Percentiles rank a stretch among this genome's conserved stretches.
phyloP scores from a whole-genome alignment of 768 basidiomycete species.

The Leucocoprinus leucothites region DNA sequence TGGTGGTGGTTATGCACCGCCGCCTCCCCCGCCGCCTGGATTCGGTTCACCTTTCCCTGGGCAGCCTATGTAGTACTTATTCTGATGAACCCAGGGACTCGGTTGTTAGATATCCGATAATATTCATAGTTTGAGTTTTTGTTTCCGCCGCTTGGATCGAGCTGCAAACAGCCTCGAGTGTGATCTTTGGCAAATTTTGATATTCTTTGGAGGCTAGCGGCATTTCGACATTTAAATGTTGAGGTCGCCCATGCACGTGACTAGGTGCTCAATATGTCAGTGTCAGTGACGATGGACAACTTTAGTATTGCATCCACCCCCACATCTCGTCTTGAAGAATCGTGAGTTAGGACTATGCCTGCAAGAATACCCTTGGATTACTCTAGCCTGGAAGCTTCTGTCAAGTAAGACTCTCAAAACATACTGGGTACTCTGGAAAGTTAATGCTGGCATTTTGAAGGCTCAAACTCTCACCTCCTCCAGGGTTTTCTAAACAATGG shows the following conservation, averaged over 20 bases:
- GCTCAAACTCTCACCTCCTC: constrained; percentile 52
- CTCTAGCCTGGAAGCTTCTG: constrained; percentile 12
- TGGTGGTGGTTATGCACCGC: constrained; percentile 28
- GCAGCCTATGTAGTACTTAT: constrained; percentile 22
- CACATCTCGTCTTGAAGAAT: no score
- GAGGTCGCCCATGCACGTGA: no score
- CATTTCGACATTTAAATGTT: no score
- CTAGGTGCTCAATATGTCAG: no score
- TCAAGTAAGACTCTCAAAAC: constrained; percentile 8
- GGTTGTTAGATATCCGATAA: no score
- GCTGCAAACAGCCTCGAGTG: no score
- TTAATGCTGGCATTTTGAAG: not conserved
- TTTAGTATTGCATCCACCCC: not conserved
- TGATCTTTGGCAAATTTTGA: no score
- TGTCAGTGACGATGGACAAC: no score
- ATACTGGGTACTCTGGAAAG: not conserved
- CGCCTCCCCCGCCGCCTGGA: constrained; percentile 65
- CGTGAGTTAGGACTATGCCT: not conserved
- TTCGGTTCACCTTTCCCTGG: constrained; percentile 53
- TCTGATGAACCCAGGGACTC: no score
- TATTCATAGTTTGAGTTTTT: no score
- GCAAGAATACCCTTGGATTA: constrained; percentile 12
- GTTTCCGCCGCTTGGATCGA: no score
- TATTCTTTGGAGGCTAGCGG: no score
- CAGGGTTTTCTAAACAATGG: constrained; percentile 54